Evolutionary conservation across 768 basidiomycete genomes (phyloP).

Genomic region (Trametopsis cervina): DNA sequence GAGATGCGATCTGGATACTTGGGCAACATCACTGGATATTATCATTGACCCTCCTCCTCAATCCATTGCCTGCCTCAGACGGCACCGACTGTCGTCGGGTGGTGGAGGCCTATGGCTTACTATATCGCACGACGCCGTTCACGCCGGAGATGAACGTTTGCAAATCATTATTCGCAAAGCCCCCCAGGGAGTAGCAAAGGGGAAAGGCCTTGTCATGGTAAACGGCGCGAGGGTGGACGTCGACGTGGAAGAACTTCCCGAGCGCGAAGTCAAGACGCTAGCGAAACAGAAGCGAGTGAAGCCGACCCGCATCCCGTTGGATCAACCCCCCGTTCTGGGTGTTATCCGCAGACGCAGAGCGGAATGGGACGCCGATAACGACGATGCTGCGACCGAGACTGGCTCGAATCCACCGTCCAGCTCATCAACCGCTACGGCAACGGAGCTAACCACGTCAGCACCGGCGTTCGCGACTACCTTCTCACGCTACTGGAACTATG

Average conservation of each 20-base stretch:
- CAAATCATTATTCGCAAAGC: slow-evolving; percentile 70
- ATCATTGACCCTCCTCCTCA: slow-evolving; percentile 92
- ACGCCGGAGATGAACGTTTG: slow-evolving; percentile 70
- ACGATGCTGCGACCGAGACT: slow-evolving; percentile 18
- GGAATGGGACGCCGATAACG: slow-evolving; percentile 60
- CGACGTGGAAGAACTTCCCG: slow-evolving; percentile 84
- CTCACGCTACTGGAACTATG: slow-evolving; percentile 63
- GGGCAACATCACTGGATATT: slow-evolving; percentile 78
- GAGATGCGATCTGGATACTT: slow-evolving; percentile 87
- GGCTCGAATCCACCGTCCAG: slow-evolving; percentile 5
- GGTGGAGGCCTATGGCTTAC: slow-evolving; percentile 96
- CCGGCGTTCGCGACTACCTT: slow-evolving; percentile 68
- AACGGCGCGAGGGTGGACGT: slow-evolving; percentile 83
- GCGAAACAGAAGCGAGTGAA: slow-evolving; percentile 82
- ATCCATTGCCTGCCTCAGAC: slow-evolving; percentile 70
- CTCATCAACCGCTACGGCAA: slow-evolving; percentile 14
- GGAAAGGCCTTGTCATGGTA: slow-evolving; percentile 79
- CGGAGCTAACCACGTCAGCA: slow-evolving; percentile 44
- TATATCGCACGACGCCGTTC: slow-evolving; percentile 77
- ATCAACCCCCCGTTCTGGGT: slow-evolving; percentile 82
- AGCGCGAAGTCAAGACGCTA: slow-evolving; percentile 78
- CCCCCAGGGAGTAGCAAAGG: slow-evolving; percentile 50
- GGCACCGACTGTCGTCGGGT: slow-evolving; percentile 78
- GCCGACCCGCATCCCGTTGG: slow-evolving; percentile 81
- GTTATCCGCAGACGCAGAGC: slow-evolving; percentile 61